Conservation (phyloP, 1,139 yeast species). For the Petasospora fabianii region DNA sequence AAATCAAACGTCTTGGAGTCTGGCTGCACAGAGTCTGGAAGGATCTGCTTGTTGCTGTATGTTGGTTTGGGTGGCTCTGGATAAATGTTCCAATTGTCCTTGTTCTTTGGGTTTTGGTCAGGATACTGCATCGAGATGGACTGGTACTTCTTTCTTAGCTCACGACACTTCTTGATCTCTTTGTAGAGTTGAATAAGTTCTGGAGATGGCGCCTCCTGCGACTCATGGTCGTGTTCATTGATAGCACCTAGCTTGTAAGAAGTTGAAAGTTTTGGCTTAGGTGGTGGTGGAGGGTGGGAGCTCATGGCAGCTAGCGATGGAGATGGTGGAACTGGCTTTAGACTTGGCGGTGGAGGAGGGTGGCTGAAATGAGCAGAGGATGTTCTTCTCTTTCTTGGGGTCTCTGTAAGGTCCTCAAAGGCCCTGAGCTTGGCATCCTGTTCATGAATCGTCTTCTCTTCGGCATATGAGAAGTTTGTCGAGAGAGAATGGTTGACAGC, state of each 20-base stretch:
- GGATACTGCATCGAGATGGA: slow-evolving; percentile 67
- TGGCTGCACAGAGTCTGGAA: slow-evolving; percentile 34
- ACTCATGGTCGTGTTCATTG: slow-evolving; percentile 62
- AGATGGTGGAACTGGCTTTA: slow-evolving; percentile 8
- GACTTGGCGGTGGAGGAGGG: slow-evolving; percentile 35
- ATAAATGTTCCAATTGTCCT: slow-evolving; percentile 66
- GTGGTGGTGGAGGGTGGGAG: slow-evolving; percentile 11
- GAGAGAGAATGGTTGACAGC: slow-evolving; percentile 29
- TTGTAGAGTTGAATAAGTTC: slow-evolving; percentile 68
- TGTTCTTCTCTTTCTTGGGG: slow-evolving; percentile 27
- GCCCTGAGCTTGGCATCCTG: slow-evolving; percentile 71
- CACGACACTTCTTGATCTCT: slow-evolving; percentile 69
- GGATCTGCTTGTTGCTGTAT: slow-evolving; percentile 65
- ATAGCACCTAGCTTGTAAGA: slow-evolving; percentile 48
- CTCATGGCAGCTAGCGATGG: slow-evolving; percentile 5
- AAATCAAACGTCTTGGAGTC: slow-evolving; percentile 58
- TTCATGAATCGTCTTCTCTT: slow-evolving; percentile 63
- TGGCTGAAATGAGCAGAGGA: slow-evolving; percentile 33
- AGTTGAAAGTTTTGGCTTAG: slow-evolving; percentile 19
- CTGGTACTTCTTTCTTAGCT: slow-evolving; percentile 75
- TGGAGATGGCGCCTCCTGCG: slow-evolving; percentile 64
- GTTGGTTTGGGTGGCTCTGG: slow-evolving; percentile 96
- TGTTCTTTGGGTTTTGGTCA: slow-evolving; percentile 78
- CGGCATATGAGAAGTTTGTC: slow-evolving; percentile 64
- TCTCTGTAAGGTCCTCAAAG: slow-evolving; percentile 40